Percentiles rank a stretch among this genome's conserved stretches.
phyloP scores from a whole-genome alignment of 2,329 filamentous ascomycete genomes.

The Beauveria medogensis region DNA sequence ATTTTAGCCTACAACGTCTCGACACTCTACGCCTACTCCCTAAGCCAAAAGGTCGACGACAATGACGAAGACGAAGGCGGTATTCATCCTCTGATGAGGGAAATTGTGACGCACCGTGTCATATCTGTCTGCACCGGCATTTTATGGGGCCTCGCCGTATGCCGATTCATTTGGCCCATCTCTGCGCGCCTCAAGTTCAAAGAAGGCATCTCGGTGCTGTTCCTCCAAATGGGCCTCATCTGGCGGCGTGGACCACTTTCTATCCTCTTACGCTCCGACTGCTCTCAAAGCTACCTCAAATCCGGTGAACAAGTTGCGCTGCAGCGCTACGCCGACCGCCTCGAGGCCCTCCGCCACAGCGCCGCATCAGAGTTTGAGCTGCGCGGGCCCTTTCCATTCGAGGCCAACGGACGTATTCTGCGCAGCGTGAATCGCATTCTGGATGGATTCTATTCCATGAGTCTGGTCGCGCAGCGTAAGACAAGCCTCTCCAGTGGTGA shows the following conservation, averaged over 20 bases:
- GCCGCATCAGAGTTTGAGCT: conserved; percentile 76
- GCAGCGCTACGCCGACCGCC: conserved; percentile 61
- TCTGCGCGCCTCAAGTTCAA: conserved; percentile 78
- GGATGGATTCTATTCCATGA: conserved; percentile 88
- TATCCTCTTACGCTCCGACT: conserved; percentile 53
- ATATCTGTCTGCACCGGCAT: conserved; percentile 74
- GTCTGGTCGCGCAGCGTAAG: conserved; percentile 74
- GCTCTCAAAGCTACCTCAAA: conserved; percentile 62
- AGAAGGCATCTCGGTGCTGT: conserved; percentile 73
- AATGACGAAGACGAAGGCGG: conserved; percentile 77
- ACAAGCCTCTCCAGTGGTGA: conserved; percentile 67
- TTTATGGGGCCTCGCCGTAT: conserved; percentile 80
- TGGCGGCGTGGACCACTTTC: conserved; percentile 88
- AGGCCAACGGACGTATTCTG: conserved; percentile 61
- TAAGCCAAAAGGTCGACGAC: conserved; percentile 65
- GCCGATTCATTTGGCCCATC: conserved; percentile 80
- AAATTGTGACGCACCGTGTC: conserved; percentile 78
- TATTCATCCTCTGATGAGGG: conserved; percentile 66
- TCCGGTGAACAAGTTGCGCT: conserved; percentile 76
- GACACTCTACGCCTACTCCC: conserved; percentile 80
- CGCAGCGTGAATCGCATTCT: conserved; percentile 70
- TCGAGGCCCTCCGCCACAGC: conserved; percentile 61
- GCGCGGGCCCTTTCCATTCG: conserved; percentile 69
- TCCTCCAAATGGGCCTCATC: conserved; percentile 83
- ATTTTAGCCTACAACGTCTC: conserved; percentile 90